A percentile compares a stretch with the other conserved stretches of the same genome.
Evolutionary conservation across 768 basidiomycete species (phyloP).

Genomic region (Leccinum fibrillosum): DNA sequence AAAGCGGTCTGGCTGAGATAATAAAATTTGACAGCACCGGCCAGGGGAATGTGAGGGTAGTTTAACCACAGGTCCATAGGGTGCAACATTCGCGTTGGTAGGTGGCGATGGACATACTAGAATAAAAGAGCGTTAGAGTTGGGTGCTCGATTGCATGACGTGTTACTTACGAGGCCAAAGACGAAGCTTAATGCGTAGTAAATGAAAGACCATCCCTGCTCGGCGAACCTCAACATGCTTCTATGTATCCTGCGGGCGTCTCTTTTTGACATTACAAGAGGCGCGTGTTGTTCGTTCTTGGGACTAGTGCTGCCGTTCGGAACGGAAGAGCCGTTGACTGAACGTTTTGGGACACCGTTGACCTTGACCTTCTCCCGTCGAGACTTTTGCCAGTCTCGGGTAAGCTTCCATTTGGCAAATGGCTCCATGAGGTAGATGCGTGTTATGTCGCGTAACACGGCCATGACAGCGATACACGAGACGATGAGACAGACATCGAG

Average conservation of each 20-base stretch:
- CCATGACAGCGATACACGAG: conserved; percentile 83
- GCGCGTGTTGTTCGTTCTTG: conserved; percentile 21
- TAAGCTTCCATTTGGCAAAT: conserved; percentile 74
- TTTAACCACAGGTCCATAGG: conserved; percentile 68
- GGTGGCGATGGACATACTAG: conserved; percentile 76
- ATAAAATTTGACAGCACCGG: conserved; percentile 85
- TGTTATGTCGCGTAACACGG: conserved; percentile 75
- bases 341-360: conserved; percentile 26
- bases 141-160: conserved; percentile 1
- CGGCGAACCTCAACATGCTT: conserved; percentile 83
- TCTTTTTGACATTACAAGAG: conserved; percentile 31
- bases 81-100: conserved; percentile 64
- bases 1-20: conserved; percentile 85
- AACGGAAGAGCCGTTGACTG: conserved; percentile 19
- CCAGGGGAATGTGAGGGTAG: conserved; percentile 80
- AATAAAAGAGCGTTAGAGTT: conserved; percentile 8
- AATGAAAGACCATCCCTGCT: conserved; percentile 88
- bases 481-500: conserved; percentile 79
- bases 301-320: conserved; percentile 31
- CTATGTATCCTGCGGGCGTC: conserved; percentile 63
- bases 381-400: conserved; percentile 42
- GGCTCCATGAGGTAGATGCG: conserved; percentile 77
- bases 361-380: conserved; percentile 17
- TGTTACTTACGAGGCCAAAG: conserved; percentile 75
- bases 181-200: conserved; percentile 78